These are phyloP conservation scores for Pyrenochaeta sp. DNA, from an alignment of 2,329 filamentous ascomycete species.

Conservation along the genomic window DNA sequence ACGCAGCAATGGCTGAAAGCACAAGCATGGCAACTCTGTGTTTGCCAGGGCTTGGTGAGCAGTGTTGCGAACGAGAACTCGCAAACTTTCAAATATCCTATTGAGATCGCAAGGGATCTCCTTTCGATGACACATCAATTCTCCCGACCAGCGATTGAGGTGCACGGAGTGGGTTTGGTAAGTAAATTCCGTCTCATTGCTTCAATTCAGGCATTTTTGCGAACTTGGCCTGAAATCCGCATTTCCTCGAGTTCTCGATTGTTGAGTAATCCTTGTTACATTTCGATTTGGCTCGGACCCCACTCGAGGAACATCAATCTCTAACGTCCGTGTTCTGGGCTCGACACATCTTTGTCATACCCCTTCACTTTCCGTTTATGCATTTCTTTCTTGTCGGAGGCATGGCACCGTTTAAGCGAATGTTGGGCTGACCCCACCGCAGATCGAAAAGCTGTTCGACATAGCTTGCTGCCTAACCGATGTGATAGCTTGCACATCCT, in stretches of 20 bases:
- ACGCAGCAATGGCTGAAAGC: constrained; percentile 75
- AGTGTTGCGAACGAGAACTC: constrained; percentile 65
- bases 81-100: constrained; percentile 68
- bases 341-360: constrained; percentile 21
- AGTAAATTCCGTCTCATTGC: constrained; percentile 42
- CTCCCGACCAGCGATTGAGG: constrained; percentile 74
- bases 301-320: constrained; percentile 38
- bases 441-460: constrained; percentile 83
- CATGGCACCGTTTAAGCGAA: constrained; percentile 12
- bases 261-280: constrained; percentile 28
- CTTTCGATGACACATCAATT: constrained; percentile 73
- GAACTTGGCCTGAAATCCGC: constrained; percentile 23
- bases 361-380: constrained; percentile 20
- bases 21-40: constrained; percentile 76
- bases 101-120: constrained; percentile 68
- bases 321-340: constrained; percentile 30
- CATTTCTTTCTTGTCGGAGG: constrained; percentile 23
- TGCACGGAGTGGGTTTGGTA: constrained; percentile 77
- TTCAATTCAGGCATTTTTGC: constrained; percentile 15
- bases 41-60: constrained; percentile 69
- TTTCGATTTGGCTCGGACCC: constrained; percentile 27
- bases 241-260: constrained; percentile 19
- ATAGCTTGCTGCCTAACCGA: constrained; percentile 77
- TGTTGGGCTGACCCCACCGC: constrained; percentile 33
- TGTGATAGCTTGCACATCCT: constrained; percentile 69